Base-by-base conservation (phyloP, 2,329 filamentous ascomycete genomes). In the Aspergillus viridinutans region DNA sequence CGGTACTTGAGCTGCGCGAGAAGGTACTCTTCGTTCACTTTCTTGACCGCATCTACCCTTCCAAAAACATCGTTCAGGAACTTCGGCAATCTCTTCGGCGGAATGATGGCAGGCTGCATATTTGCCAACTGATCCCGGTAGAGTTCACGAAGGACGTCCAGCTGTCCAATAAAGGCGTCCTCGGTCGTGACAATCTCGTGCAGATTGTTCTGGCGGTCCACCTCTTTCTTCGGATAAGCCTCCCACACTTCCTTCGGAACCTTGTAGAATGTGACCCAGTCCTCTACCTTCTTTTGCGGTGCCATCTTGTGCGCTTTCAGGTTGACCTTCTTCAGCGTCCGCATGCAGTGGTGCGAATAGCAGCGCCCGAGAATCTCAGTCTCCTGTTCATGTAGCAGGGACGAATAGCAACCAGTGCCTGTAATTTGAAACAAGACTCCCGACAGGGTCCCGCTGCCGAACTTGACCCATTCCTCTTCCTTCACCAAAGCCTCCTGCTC, bases 401-500 rank as follows among this genome's bases (percentile, higher is more conserved):
- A 85, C 3, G 93, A 87, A 73, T 99, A 99, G 71, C 94, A 99
- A 14, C 94, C 94, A 23, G 85, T 85, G 6, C 92, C 92, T 3
- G 92, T 96, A 50, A 99, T 80, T 72, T 99, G 95, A 82, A 90
- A 97, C 48, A 99, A 79, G 4, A 99, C 92, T 55, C 94, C 95
- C 23, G 90, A 92, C 67, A 97, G 85, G 25, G 83, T 84, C 6
- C 88, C 90, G 1, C 83, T 80, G 6, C 90, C 89, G 69, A 97
- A 92, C 70, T 95, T 97, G 63, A 99, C 88, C 94, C 95, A 99
- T 76, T 99, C 95, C 73, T 99, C 94, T 35, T 97, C 93, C 14
- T 88, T 87, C 4, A 95, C 80, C 32, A 99, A 78, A 10, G 91
- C 90, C 42, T 87, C 88, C 8, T 88, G 85, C 25, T 84, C 82